These are phyloP conservation scores for Colletotrichum tropicale DNA, from an alignment of 2,329 filamentous ascomycete species.

Conservation along the genomic window DNA sequence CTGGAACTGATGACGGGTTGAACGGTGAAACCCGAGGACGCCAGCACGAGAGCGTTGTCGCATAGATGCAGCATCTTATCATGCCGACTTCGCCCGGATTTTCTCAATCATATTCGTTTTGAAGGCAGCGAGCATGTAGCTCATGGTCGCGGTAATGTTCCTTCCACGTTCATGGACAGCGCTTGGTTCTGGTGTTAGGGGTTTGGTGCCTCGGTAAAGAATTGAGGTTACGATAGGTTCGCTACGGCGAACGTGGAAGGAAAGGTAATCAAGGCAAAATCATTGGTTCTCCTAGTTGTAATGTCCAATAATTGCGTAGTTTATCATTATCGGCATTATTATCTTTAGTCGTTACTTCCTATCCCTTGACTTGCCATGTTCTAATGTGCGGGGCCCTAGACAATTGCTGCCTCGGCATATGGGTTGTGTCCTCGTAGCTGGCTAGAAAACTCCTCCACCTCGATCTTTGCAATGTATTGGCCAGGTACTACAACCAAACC, in stretches of 20 bases:
- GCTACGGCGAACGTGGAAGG: neutral
- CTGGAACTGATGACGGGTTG: constrained; percentile 56
- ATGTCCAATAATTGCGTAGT: neutral
- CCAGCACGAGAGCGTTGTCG: constrained; percentile 54
- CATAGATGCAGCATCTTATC: constrained; percentile 31
- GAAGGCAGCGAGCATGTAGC: neutral
- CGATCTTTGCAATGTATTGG: constrained; percentile 83
- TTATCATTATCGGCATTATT: neutral
- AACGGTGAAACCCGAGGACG: constrained; percentile 64
- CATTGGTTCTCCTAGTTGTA: neutral
- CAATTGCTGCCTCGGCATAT: neutral
- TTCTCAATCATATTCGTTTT: neutral
- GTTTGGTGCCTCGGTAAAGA: constrained; percentile 1
- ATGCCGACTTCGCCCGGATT: neutral
- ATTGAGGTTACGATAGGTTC: neutral
- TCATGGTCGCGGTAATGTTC: neutral
- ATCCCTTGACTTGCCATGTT: neutral
- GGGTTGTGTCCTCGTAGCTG: constrained; percentile 40
- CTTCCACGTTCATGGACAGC: neutral
- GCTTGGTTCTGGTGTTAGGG: constrained; percentile 4
- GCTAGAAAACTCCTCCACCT: constrained; percentile 78
- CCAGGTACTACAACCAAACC: constrained; percentile 91
- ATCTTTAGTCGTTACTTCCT: neutral
- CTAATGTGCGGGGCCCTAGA: neutral
- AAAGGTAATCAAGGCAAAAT: neutral